Conservation (phyloP, 2,329 filamentous ascomycete genomes). For the Ascochyta clinopodiicola region DNA sequence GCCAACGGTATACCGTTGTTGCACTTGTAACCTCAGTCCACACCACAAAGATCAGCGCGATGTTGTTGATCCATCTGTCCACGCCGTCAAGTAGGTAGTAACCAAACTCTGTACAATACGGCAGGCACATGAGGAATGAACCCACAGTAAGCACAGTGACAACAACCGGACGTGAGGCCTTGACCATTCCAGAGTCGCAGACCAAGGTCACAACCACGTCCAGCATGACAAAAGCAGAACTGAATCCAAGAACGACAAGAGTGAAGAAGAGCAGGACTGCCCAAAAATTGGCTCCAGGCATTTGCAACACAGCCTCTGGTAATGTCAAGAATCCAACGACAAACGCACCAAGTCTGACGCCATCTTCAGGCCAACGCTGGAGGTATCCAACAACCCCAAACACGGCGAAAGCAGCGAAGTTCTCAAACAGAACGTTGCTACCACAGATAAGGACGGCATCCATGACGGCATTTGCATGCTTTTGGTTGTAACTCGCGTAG, state of each 20-base stretch:
- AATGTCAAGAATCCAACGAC: slow-evolving; percentile 65
- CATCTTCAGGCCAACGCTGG: slow-evolving; percentile 50
- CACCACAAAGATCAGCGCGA: slow-evolving; percentile 62
- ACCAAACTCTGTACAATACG: slow-evolving; percentile 65
- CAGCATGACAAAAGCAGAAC: slow-evolving; percentile 66
- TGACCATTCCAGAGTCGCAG: slow-evolving; percentile 59
- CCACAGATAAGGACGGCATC: slow-evolving; percentile 63
- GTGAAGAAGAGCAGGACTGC: slow-evolving; percentile 66
- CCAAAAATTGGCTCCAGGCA: slow-evolving; percentile 66
- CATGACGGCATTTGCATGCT: slow-evolving; percentile 65
- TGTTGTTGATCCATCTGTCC: slow-evolving; percentile 64
- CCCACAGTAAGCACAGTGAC: slow-evolving; percentile 58
- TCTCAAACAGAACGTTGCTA: slow-evolving; percentile 65
- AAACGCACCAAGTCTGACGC: slow-evolving; percentile 60
- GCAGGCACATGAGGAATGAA: slow-evolving; percentile 62
- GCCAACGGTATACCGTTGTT: slow-evolving; percentile 62
- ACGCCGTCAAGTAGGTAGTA: slow-evolving; percentile 63
- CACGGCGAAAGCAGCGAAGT: slow-evolving; percentile 57
- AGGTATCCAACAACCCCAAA: slow-evolving; percentile 65
- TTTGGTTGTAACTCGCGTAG: slow-evolving; percentile 64
- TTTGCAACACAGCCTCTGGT: slow-evolving; percentile 62
- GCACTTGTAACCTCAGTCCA: slow-evolving; percentile 60
- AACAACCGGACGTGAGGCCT: slow-evolving; percentile 55
- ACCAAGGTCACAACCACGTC: slow-evolving; percentile 63
- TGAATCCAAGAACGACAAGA: slow-evolving; percentile 64